Base-by-base conservation (phyloP, 1,139 yeast species). In the Yamadazyma aaseri region DNA sequence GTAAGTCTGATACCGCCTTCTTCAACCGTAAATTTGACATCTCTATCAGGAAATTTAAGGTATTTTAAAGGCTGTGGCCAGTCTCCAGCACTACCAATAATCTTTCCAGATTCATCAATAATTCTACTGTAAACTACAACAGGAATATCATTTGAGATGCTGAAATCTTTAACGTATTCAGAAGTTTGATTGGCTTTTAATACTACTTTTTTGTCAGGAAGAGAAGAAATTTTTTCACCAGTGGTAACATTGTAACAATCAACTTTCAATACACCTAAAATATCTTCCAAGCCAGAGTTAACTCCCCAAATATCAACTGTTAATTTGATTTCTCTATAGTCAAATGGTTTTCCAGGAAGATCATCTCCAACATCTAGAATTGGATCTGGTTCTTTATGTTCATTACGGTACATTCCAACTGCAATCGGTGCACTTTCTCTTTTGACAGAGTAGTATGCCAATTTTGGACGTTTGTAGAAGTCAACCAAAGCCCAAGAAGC, bases 41-140 rank as follows among this genome's bases (percentile, higher is more conserved):
- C 24, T 31, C 53, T 41, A 10, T 46, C 42, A 3, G 57, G 55
- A 44, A 67, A 58, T 25, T 53, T 49, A 23, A 68, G 49, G 41
- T 66, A 60, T 44, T 73, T 73, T 40, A 74, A 53, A 10, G 79
- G 79, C 45, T 74, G 77, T 3, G 79, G 79, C 79, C 79, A 73
- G 42, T 71, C 76, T 9, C 60, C 56, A 6, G 66, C 62, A 33
- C 63, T 48, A 7, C 68, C 59, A 13, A 68, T 35, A 6, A 55
- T 41, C 4, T 40, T 20, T 6, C 49, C 51, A 8, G 47, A 29
- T 13, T 33, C 31, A 17, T 40, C 36, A 18, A 50, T 41, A 26
- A 54, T 36, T 26, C 55, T 34, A 33, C 49, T 39, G 38, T 50
- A 47, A 9, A 57, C 51, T 3, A 54, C 62, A 3, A 50, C 46